Evolutionary conservation across 257 asterid species (phyloP), one percentile per base, ranked within the genome.

Genomic region (Jaltomata sinuosa): DNA sequence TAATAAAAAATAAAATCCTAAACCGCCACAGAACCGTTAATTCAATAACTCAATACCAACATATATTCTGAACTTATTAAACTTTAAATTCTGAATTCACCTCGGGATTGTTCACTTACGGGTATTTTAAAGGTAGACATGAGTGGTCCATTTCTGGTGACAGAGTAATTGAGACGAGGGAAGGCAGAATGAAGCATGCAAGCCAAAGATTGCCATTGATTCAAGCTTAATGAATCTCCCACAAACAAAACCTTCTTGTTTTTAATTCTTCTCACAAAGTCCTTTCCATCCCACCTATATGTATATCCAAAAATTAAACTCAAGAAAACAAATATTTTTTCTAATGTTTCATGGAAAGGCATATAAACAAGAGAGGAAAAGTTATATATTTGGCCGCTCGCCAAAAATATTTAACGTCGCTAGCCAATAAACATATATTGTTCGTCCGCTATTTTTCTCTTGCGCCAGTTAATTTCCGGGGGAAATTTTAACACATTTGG

Each of bases 161-260:
- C 8, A 10, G 74, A 53, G 69, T 69, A 86, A 15, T 72, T 80
- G 7, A 86, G 40, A 36, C 29, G 18, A 3, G 89, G 88, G 9
- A 69, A 16, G 9, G 89, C 79, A 6, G 79, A 32, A 62, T 87
- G 89, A 55, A 89, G 81, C 90, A 89, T 79, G 88, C 92, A 89
- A 6, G 88, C 82, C 42, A 85, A 88, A 25, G 90, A 89, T 22
- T 89, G 90, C 89, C 89, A 89, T 38, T 89, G 90, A 45, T 89
- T 89, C 10, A 85, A 84, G 45, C 89, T 82, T 53, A 89, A 42
- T 11, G 92, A 89, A 52, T 89, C 92, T 38, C 92, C 92, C 10
- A 87, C 87, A 31, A 89, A 89, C 80, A 89, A 61, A 0, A 89
- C 61, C 53, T 22, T 53, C 81, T 89, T 87, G 1, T 86, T 85